Conservation (phyloP, 2,329 filamentous ascomycete genomes). For the Fusarium scirpi region DNA sequence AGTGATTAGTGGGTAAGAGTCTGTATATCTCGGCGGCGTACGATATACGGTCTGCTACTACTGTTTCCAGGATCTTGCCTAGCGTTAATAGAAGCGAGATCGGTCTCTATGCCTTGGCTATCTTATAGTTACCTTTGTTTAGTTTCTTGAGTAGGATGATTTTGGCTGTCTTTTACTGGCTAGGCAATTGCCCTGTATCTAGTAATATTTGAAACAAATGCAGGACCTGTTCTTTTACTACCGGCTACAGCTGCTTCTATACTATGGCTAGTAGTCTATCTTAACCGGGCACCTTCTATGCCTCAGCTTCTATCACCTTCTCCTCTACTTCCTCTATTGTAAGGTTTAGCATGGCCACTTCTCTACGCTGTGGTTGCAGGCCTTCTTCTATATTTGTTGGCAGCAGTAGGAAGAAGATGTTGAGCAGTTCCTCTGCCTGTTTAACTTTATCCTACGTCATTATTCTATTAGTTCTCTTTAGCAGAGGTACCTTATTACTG, state of each 20-base stretch:
- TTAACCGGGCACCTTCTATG: neutral
- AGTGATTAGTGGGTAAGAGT: neutral
- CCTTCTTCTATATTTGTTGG: conserved; percentile 10
- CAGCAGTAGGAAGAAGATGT: conserved; percentile 21
- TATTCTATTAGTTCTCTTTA: neutral
- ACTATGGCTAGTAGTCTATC: neutral
- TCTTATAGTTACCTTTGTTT: conserved; percentile 39
- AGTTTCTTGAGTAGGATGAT: conserved; percentile 40
- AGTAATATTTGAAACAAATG: conserved; percentile 10
- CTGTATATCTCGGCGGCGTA: neutral
- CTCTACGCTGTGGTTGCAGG: neutral
- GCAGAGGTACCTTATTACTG: neutral
- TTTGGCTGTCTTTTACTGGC: conserved; percentile 22
- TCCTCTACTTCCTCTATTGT: conserved; percentile 1
- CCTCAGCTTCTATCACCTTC: conserved; percentile 34
- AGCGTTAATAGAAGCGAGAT: conserved; percentile 47
- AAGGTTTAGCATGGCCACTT: conserved; percentile 11
- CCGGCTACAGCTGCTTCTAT: conserved; percentile 1
- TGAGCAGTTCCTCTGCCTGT: neutral
- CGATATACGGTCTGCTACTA: neutral
- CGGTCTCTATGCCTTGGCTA: conserved; percentile 42
- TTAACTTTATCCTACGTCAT: neutral
- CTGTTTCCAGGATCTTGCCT: conserved; percentile 34
- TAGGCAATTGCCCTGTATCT: neutral
- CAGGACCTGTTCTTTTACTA: conserved; percentile 5